phyloP scores from a whole-genome alignment of 306 rosid species.

The Glycine soja region DNA sequence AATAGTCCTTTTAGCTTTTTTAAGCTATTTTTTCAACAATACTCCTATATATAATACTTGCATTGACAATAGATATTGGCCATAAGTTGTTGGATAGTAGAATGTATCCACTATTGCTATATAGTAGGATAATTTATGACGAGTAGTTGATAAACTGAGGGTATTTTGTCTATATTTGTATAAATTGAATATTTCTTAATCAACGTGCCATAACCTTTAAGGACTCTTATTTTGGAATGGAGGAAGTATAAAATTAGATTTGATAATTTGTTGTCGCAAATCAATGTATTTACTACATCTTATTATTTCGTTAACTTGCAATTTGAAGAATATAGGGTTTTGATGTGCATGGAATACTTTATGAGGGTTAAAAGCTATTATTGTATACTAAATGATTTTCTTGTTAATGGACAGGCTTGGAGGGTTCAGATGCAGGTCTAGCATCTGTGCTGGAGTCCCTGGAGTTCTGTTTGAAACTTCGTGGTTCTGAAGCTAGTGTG shows the following conservation, averaged over 20 bases:
- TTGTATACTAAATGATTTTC: constrained; percentile 5
- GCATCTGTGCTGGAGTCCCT: constrained; percentile 94
- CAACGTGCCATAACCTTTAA: too few relatives aligned
- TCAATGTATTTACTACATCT: constrained; percentile 4
- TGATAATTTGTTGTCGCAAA: background rate
- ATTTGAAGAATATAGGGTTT: constrained; percentile 18
- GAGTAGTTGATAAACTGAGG: too few relatives aligned
- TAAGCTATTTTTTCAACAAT: too few relatives aligned
- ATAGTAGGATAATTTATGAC: too few relatives aligned
- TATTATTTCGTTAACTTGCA: constrained; percentile 36
- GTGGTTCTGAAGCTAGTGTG: constrained; percentile 96
- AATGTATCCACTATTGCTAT: too few relatives aligned
- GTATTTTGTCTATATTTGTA: too few relatives aligned
- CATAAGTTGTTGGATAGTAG: too few relatives aligned
- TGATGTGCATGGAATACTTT: constrained; percentile 15
- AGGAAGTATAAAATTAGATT: background rate
- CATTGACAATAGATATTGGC: too few relatives aligned
- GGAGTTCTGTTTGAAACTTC: constrained; percentile 90
- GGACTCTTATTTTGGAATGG: too few relatives aligned
- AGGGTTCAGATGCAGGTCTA: constrained; percentile 87
- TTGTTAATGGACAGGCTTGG: constrained; percentile 69
- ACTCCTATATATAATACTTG: too few relatives aligned
- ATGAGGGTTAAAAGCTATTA: constrained; percentile 23
- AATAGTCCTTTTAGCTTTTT: too few relatives aligned
- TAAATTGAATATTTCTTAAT: too few relatives aligned